A percentile compares a stretch with the other conserved stretches of the same genome.
Evolutionary conservation across 345 rosid genomes (phyloP).

Genomic region (Lagerstroemia speciosa): DNA sequence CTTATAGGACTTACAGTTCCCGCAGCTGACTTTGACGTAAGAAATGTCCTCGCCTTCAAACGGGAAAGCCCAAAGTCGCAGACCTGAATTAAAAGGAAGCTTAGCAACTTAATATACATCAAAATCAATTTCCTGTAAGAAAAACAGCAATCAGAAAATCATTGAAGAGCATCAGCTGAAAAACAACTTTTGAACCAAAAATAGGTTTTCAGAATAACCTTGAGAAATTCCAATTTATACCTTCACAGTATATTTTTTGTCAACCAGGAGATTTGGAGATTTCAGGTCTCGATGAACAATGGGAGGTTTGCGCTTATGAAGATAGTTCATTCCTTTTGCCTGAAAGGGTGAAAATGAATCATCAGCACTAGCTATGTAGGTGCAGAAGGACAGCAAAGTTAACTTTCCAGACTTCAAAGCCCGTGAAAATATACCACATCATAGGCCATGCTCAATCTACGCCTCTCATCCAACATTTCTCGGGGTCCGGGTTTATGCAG

Average conservation of each 20-base stretch:
- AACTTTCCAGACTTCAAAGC: slow-evolving; percentile 2
- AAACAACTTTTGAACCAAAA: background rate
- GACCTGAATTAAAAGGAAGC: slow-evolving; percentile 42
- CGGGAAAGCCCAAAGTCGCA: slow-evolving; percentile 99
- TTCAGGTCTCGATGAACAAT: slow-evolving; percentile 95
- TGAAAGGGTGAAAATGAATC: slow-evolving; percentile 17
- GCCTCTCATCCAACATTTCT: slow-evolving; percentile 84
- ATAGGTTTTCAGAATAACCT: background rate
- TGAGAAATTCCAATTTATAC: slow-evolving; percentile 21
- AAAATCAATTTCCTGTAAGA: background rate
- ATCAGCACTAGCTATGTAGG: slow-evolving; percentile 10
- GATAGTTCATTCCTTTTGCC: slow-evolving; percentile 99
- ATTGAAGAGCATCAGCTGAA: slow-evolving; percentile 4
- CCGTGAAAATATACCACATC: slow-evolving; percentile 69
- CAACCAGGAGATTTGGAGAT: slow-evolving; percentile 96
- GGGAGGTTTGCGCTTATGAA: slow-evolving; percentile 88
- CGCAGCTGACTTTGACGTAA: slow-evolving; percentile 98
- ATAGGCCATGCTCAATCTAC: slow-evolving; percentile 89
- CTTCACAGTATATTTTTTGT: slow-evolving; percentile 96
- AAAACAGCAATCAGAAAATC: background rate
- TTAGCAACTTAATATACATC: background rate
- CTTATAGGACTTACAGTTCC: slow-evolving; percentile 78
- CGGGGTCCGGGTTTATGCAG: slow-evolving; percentile 81
- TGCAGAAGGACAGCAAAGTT: slow-evolving; percentile 4
- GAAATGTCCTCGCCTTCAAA: slow-evolving; percentile 86